These are phyloP conservation scores for Stephanodiscus minutulus DNA, from an alignment of 108 stramenopile species.

Conservation along the genomic window DNA sequence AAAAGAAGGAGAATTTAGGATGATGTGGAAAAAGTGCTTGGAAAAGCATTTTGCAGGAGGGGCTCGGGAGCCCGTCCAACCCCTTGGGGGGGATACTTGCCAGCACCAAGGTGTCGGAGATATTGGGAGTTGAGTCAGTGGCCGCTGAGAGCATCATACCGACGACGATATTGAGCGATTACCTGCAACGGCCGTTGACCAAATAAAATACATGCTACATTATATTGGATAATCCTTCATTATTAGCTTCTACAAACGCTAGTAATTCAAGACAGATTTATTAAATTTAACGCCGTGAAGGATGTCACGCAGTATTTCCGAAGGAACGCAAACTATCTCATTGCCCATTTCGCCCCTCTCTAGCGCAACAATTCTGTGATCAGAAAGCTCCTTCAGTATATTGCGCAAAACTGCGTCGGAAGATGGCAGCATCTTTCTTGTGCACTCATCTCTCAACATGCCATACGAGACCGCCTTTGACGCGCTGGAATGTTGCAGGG, in stretches of 20 bases:
- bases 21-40: no score
- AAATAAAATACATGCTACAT: no score
- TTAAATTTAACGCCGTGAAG: no score
- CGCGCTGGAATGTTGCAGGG: constrained; percentile 48
- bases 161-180: constrained; percentile 29
- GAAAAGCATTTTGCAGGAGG: constrained; percentile 16
- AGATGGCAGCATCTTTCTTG: constrained; percentile 45
- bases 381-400: constrained; percentile 60
- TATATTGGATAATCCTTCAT: no score
- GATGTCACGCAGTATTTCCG: constrained; percentile 27
- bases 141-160: constrained; percentile 69
- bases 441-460: constrained; percentile 56
- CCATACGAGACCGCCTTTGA: constrained; percentile 35
- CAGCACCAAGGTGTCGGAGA: constrained; percentile 80
- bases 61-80: constrained; percentile 57
- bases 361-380: constrained; percentile 56
- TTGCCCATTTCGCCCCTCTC: constrained; percentile 26
- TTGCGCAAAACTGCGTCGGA: constrained; percentile 49
- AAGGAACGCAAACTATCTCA: constrained; percentile 18
- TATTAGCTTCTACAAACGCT: no score
- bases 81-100: constrained; percentile 84
- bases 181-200: constrained; percentile 26
- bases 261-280: no score
- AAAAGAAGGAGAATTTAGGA: no score
- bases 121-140: constrained; percentile 89